Conservation (phyloP, 192 early-diverging fungal genomes). For the Irineochytrium annulatum region DNA sequence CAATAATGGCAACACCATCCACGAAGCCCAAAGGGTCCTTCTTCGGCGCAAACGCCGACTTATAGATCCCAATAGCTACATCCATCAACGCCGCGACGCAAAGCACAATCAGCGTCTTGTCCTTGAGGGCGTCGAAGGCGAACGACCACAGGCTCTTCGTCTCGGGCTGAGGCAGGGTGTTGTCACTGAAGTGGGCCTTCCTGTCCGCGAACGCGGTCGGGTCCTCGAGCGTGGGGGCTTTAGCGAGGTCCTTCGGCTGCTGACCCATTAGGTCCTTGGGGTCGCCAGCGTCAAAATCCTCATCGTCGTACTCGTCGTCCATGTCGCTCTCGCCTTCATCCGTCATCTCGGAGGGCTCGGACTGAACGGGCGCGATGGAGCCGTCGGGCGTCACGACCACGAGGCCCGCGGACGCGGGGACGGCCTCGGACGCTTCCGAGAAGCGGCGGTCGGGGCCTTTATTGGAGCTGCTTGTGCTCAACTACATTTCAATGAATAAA, state of each 20-base stretch:
- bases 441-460: too few relatives aligned
- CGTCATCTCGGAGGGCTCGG: too few relatives aligned
- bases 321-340: neutral
- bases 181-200: slow-evolving; percentile 32
- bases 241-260: too few relatives aligned
- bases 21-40: slow-evolving; percentile 59
- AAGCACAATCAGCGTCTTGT: slow-evolving; percentile 71
- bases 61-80: slow-evolving; percentile 82
- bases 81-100: slow-evolving; percentile 81
- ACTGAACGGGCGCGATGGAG: too few relatives aligned
- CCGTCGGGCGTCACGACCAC: too few relatives aligned
- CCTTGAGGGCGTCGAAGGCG: slow-evolving; percentile 42
- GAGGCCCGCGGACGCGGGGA: too few relatives aligned
- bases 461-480: too few relatives aligned
- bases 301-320: neutral
- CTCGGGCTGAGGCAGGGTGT: slow-evolving; percentile 36
- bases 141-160: slow-evolving; percentile 32
- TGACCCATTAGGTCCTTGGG: too few relatives aligned
- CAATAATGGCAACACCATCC: slow-evolving; percentile 76
- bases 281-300: neutral
- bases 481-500: too few relatives aligned
- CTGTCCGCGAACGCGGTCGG: neutral
- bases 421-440: too few relatives aligned
- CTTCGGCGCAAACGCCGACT: slow-evolving; percentile 56
- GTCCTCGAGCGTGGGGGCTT: neutral